phyloP scores from a whole-genome alignment of 768 basidiomycete genomes.

The Sarcomyxa edulis region DNA sequence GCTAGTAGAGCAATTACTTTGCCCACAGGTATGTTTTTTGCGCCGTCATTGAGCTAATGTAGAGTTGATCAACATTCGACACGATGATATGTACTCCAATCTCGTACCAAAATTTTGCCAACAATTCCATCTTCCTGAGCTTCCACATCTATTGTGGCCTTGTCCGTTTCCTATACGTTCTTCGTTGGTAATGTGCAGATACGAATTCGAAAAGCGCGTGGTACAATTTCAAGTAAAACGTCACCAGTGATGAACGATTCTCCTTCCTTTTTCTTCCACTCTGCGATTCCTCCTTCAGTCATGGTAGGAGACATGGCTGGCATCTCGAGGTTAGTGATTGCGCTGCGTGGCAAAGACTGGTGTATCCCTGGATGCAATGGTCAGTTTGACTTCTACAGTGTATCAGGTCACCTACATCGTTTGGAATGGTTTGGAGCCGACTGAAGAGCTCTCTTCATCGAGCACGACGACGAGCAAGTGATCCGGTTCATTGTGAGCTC shows the following conservation, averaged over 20 bases:
- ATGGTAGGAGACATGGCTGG: slow-evolving; percentile 98
- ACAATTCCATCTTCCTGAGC: slow-evolving; percentile 95
- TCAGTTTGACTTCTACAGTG: neutral
- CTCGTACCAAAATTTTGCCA: slow-evolving; percentile 84
- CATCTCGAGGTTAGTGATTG: slow-evolving; percentile 78
- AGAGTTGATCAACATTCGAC: neutral
- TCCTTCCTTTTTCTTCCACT: slow-evolving; percentile 88
- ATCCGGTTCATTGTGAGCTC: neutral
- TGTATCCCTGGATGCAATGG: slow-evolving; percentile 42
- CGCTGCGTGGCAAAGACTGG: slow-evolving; percentile 42
- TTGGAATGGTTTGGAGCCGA: neutral
- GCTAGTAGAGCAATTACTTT: slow-evolving; percentile 88
- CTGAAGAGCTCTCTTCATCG: neutral
- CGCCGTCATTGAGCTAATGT: slow-evolving; percentile 49
- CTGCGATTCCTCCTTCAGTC: slow-evolving; percentile 89
- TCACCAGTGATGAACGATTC: slow-evolving; percentile 78
- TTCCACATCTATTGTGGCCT: slow-evolving; percentile 97
- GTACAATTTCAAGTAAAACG: slow-evolving; percentile 84
- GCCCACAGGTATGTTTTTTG: slow-evolving; percentile 84
- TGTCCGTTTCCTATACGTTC: slow-evolving; percentile 75
- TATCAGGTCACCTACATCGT: slow-evolving; percentile 1
- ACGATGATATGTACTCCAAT: neutral
- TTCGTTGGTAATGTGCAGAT: slow-evolving; percentile 1
- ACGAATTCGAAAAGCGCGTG: slow-evolving; percentile 19
- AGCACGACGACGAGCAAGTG: neutral